Base-by-base conservation (phyloP, 768 basidiomycete genomes). In the Leucosporidium yakuticum region DNA sequence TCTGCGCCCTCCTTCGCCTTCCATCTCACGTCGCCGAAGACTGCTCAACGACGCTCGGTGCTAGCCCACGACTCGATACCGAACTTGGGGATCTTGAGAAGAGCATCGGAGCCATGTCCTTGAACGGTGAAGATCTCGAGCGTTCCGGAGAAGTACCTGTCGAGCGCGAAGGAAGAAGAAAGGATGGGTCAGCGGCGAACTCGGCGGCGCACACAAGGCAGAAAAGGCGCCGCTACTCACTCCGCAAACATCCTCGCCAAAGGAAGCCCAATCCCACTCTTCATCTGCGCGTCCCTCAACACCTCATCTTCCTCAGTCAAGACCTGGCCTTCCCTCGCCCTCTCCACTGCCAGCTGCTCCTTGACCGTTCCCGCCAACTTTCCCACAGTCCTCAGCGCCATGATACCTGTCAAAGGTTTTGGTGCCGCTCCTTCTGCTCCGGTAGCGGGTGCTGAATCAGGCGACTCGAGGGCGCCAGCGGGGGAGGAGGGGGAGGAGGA, bases 311-410 rank as follows among this genome's bases (percentile, higher is more conserved):
- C 29, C 53, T 63, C 47, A 8, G n/a, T 32, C n/a, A 58, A 21
- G 39, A 34, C 27, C 31, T 54, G 27, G 25, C 64, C 58, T 44
- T 50, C 34, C 58, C n/a, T 34, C 36, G 34, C 55, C 57, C 34
- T 23, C 14, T 25, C 64, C 17, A 47, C 15, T 25, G 80, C 80
- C 50, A 92, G 80, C 76, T 91, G 90, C 76, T 94, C 91, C 29
- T 85, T 83, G 15, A 94, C 85, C 0, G 91, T 94, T 1, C 87
- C 91, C 64, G 81, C 84, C 68, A 93, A 80, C 39, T 64, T 49
- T 14, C 49, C 44, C 19, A 66, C 5, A 89, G 89, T 63, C 81
- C 80, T 34, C 82, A 82, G 69, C 84, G 86, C 14, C 81, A 78
- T 71, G 85, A 86, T 27, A 85, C 85, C 17, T 81, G 82, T 20